Base-by-base conservation (phyloP, 352 stramenopile species). In the Thraustochytrium striatum region DNA sequence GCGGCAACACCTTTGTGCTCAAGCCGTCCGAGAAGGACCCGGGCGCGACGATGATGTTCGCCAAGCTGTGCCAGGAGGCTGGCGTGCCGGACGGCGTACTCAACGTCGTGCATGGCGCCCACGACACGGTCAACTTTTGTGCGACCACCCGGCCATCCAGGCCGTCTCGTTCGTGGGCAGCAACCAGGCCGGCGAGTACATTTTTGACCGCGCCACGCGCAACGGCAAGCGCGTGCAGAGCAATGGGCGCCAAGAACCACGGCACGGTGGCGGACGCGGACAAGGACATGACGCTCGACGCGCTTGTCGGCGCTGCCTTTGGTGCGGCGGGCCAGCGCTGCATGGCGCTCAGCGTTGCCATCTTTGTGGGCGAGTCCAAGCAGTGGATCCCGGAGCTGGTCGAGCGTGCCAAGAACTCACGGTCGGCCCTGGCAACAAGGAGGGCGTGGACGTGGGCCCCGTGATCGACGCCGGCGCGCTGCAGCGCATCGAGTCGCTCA, bases 221-320 rank as follows among this genome's bases (percentile, higher is more conserved):
- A 93, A 94, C 83, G 93, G 92, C 81, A 98, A 98, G 87, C 90
- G 93, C 55, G 93, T 97, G 53, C 92, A 98, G 84, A 89, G 93
- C 59, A 98, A 98, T 98, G 3, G 95, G 94, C 35, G 95, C 95
- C 69, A 98, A 99, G 88, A 99, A 99, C 87, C 95, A 99, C 87
- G 93, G 90, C n/a, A 91, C 97, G 21, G 89, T 98, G 58, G 90
- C 93, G 30, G 95, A 98, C 87, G 91, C 89, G 41, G 87, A 97
- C 83, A 96, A 96, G 84, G 88, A 95, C 44, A 87, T 91, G 53
- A 88, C 91, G 9, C 78, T 96, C 62, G 89, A 89, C 70, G 89
- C 91, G n/a, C 82, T 97, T 52, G 85, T 91, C 16, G 93, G 91
- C 9, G 94, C 95, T 16, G 91, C 92, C 3, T 98, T 98, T 84